Percentiles rank a stretch among this genome's conserved stretches.
phyloP scores from a whole-genome alignment of 805 yeast genomes.

The Candida lessepsii region DNA sequence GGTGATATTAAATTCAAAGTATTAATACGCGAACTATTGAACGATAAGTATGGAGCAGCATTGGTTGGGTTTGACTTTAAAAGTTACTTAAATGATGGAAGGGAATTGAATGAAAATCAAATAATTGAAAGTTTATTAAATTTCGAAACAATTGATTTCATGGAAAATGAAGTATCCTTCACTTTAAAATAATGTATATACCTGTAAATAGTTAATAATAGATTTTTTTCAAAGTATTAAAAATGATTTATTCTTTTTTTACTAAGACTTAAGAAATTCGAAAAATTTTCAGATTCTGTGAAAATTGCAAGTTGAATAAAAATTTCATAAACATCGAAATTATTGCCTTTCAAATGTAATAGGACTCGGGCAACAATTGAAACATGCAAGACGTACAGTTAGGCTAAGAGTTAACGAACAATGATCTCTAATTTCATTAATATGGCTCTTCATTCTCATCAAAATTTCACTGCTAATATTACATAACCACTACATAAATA shows the following conservation, averaged over 20 bases:
- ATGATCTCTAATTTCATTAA: too few species aligned
- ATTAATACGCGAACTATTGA: slow-evolving; percentile 13
- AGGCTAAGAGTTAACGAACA: too few species aligned
- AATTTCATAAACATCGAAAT: not conserved
- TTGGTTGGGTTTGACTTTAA: slow-evolving; percentile 15
- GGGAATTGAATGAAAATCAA: slow-evolving; percentile 15
- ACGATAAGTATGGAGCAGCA: slow-evolving; percentile 5
- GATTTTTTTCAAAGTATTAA: not conserved
- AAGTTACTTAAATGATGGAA: slow-evolving; percentile 17
- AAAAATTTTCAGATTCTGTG: not conserved
- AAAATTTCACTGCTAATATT: too few species aligned
- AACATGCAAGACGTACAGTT: too few species aligned
- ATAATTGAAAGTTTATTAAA: slow-evolving; percentile 11
- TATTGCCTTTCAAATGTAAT: too few species aligned
- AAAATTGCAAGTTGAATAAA: not conserved
- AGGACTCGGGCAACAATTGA: too few species aligned
- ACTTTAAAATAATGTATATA: slow-evolving; percentile 9
- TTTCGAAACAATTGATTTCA: slow-evolving; percentile 30
- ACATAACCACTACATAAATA: too few species aligned
- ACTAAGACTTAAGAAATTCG: not conserved
- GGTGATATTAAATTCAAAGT: slow-evolving; percentile 21
- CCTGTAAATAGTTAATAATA: not conserved
- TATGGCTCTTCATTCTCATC: too few species aligned
- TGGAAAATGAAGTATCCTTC: slow-evolving; percentile 34
- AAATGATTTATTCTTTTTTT: not conserved